Evolutionary conservation across 176 grass and related monocot species (phyloP), one percentile per base, ranked within the genome.

Genomic region (Carex cristatella): DNA sequence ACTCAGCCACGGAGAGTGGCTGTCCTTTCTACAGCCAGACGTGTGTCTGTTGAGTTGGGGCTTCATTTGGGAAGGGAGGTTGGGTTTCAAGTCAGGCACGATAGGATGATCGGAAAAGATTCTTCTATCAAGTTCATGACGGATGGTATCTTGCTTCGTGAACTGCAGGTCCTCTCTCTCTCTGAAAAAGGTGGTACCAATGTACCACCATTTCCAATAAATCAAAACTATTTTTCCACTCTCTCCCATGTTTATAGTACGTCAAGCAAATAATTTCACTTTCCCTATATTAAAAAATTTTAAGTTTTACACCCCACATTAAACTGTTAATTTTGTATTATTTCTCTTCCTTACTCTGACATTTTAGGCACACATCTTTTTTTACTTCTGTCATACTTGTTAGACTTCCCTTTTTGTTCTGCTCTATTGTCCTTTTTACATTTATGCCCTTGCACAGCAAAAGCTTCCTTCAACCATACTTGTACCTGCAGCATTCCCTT

Each of bases 41-140:
- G 96, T 62, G 91, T 99, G 14, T 95, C 96, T 12, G 91, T 90
- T 88, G 93, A 99, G 67, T 85, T 99, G 90, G 96, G 96, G 71
- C 88, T 94, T 69, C 85, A 66, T 60, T 85, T 99, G 40, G 96
- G 96, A 83, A 94, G 87, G 76, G 96, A 94, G 59, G 90, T 99
- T 40, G 96, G 96, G 80, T 99, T 99, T 94, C 93, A 99, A 91
- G 96, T 99, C 86, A 89, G 96, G 84, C 96, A 99, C 85, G 96
- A 95, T 40, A 94, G 90, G 82, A 55, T 84, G 85, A 91, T 99
- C 30, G 96, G 96, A 71, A 92, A 84, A 65, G 91, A 83, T 61
- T 99, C 91, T 60, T 94, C 85, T 38, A 99, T 99, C 84, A 99
- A 99, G 87, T 99, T 99, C 81, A 99, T 99, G 96, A 99, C 93